Base-by-base conservation (phyloP, 495 filamentous ascomycete genomes). In the Bacidia rubella region DNA sequence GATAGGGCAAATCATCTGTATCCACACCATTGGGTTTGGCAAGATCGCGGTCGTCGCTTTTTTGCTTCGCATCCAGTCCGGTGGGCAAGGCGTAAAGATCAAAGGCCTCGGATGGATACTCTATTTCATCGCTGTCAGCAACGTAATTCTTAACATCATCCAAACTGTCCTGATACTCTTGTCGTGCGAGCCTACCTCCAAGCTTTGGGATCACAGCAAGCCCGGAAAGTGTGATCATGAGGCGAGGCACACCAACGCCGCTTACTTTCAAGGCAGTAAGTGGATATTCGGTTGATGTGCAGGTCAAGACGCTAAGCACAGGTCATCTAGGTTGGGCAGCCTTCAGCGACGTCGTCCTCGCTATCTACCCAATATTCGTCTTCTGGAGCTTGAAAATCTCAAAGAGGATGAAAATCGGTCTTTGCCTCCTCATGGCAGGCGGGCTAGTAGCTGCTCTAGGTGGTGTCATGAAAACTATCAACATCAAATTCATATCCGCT, bases 201-300 rank as follows among this genome's bases (percentile, higher is more conserved):
- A 48, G 19, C 46, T 48, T 32, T 48, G 46, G 46, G 21, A 48
- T 22, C 46, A 24, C 21, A 4, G 11, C 5, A 9, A 23, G 46
- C 21, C 21, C 21, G 46, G 46, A 48, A 22, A 10, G 7, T 48
- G 25, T 32, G 21, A 10, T 4, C 5, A 19, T n/a, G 46, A 25
- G 46, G 25, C 21, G 21, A 24, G 46, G 21, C 21, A 25, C 22
- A 25, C 21, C 19, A 4, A 48, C 46, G 21, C 9, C 4, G 46
- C 5, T 7, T 48, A 48, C 46, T 48, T 48, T 48, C 46, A 48
- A 32, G 46, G 46, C 46, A 25, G 46, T 48, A 48, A 3, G 46
- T 25, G 19, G 41, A 32, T 12, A 22, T 22, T 26, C 26, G 22
- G 7, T 12, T 11, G 21, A 12, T 5, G 11, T 22, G 21, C 10